Base-by-base conservation (phyloP, 805 yeast genomes). In the Ogataea degrootiae region DNA sequence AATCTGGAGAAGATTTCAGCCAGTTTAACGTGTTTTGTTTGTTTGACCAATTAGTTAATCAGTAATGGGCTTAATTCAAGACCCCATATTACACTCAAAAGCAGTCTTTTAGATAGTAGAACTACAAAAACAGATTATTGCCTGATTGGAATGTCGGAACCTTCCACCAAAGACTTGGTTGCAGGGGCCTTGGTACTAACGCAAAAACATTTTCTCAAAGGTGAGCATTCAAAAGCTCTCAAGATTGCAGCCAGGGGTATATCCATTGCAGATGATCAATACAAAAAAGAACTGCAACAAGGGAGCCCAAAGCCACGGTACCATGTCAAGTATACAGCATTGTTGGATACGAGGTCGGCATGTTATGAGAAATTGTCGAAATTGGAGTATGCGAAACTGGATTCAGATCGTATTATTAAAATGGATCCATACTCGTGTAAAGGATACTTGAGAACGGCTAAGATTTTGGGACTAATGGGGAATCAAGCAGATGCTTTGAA, bases 301-400 rank as follows among this genome's bases (percentile, higher is more conserved):
- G n/a, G 34, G 5, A 14, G 38, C 39, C 21, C 26, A 14, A 21
- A 35, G 6, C 36, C 39, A 19, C 42, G 26, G 15, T 49, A 52
- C 36, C 53, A 46, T 35, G 38, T 49, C 7, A 47, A 48, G 11
- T 50, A 56, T 33, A 49, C 48, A 5, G 17, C 58, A 3, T 44
- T 64, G 12, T 46, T 62, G 8, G 83, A 78, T 51, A 74, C 70
- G 46, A 55, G 80, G 17, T 77, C 81, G 1, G 82, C 82, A 2
- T 69, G 78, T 2, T 68, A 60, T 55, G 76, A 75, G 48, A 76
- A 74, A 49, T 50, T 76, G 44, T 58, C 60, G 5, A 56, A 63
- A 15, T 42, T 60, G 4, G 57, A 55, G 0, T 51, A 54, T 9
- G 76, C 80, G 0, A 59, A 69, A 29, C 48, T 51, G 23, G 80